Base-by-base conservation (phyloP, 2,329 filamentous ascomycete genomes). In the Sporothrix inflata region DNA sequence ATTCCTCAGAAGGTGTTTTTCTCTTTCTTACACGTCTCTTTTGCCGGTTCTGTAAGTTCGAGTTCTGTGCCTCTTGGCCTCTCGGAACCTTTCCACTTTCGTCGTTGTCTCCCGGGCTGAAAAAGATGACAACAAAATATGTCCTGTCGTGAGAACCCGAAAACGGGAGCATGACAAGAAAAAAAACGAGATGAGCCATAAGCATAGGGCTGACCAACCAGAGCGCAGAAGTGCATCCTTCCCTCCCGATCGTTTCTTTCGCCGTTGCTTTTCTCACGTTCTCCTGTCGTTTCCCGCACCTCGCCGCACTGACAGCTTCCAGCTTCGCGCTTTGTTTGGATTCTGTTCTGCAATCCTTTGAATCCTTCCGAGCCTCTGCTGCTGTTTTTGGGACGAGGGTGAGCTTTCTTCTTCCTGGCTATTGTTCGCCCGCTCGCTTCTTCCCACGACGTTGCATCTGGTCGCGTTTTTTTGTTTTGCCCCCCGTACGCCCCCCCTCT, bases 141-240 rank as follows among this genome's bases (percentile, higher is more conserved):
- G 8, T 24, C 16, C 27, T 40, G 34, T 21, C 34, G 57, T 63
- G 19, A 42, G 34, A 21, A 42, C 57, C 57, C 34, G 34, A 42
- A 16, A 57, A 34, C 19, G 4, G 14, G 30, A 6, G 34, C 34
- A 63, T n/a, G n/a, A 42, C 9, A 63, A 14, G 16, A 42, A 7
- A 19, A 47, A 19, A 34, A 47, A 47, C 3, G 42, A 47, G 21
- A 38, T 51, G 45, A 49, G 65, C 24, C 42, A 24, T 51, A 38
- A 67, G 65, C 65, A 51, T 67, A 67, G 65, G 65, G 65, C 65
- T 67, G 65, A 38, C 65, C 65, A 67, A 67, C 45, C 65, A 67
- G 65, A 53, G 27, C 65, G 19, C 19, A 34, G 16, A 66, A 34
- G 61, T 12, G n/a, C 63, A 45, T 51, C 27, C 19, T 51, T 42